Evolutionary conservation across 768 basidiomycete genomes (phyloP).

Genomic region (Trametes coccinea): DNA sequence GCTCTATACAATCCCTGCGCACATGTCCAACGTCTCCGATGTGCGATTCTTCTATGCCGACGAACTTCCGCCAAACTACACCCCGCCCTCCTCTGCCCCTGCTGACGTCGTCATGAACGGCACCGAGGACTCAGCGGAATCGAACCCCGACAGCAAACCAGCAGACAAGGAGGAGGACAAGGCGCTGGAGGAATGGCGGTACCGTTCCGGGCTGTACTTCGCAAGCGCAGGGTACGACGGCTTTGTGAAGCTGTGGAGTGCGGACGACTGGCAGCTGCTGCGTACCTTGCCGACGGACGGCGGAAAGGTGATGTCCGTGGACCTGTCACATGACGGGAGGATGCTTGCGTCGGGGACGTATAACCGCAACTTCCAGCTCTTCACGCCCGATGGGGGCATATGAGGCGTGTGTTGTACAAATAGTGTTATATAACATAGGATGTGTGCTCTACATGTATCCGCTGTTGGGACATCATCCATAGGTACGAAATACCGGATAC

Average conservation of each 20-base stretch:
- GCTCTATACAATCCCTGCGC: conserved; percentile 95
- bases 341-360: conserved; percentile 89
- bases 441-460: neutral
- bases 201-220: conserved; percentile 88
- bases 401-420: conserved; percentile 6
- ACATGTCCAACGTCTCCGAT: conserved; percentile 93
- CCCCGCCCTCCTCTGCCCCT: conserved; percentile 20
- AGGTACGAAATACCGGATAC: no score
- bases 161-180: conserved; percentile 29
- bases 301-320: conserved; percentile 99
- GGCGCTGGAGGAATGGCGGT: conserved; percentile 68
- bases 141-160: conserved; percentile 27
- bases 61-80: conserved; percentile 42
- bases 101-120: conserved; percentile 49
- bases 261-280: conserved; percentile 96
- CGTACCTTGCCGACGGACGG: conserved; percentile 88
- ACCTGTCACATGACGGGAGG: conserved; percentile 80
- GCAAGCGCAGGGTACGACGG: conserved; percentile 95
- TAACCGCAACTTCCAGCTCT: conserved; percentile 93
- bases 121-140: conserved; percentile 27
- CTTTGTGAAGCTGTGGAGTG: conserved; percentile 93
- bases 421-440: neutral
- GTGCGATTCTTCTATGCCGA: conserved; percentile 88
- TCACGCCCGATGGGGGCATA: conserved; percentile 63
- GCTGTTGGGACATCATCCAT: neutral